Conservation (phyloP, 1,284 basidiomycete genomes). For the Ceratobasidium sp. region DNA sequence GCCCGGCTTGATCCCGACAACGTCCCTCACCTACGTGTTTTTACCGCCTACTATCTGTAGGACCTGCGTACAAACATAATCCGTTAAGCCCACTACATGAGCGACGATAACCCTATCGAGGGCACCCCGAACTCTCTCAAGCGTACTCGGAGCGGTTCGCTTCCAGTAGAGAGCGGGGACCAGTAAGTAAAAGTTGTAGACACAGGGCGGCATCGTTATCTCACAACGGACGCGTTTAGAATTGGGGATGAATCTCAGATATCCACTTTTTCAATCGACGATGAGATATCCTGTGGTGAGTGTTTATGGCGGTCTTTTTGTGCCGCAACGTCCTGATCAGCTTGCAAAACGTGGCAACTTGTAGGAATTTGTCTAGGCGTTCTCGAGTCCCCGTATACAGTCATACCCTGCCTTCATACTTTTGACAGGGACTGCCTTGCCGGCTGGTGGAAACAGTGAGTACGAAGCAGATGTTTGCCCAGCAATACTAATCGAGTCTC, state of each 20-base stretch:
- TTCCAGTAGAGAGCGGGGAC: not conserved
- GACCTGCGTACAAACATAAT: no score
- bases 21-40: not conserved
- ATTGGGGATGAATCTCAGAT: constrained; percentile 35
- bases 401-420: constrained; percentile 51
- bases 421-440: constrained; percentile 50
- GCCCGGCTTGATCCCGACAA: constrained; percentile 5
- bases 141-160: constrained; percentile 9
- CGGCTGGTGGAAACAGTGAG: constrained; percentile 51
- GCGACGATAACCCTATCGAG: not conserved
- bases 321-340: not conserved
- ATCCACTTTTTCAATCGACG: constrained; percentile 46
- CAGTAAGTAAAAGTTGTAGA: not conserved
- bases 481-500: no score
- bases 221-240: not conserved
- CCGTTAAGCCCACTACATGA: no score
- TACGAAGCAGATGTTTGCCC: no score
- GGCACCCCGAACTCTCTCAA: constrained; percentile 1
- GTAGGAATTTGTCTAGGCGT: constrained; percentile 50
- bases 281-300: constrained; percentile 49
- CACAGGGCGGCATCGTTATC: not conserved
- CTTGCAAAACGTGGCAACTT: not conserved
- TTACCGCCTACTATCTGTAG: no score
- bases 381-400: constrained; percentile 49
- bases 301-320: not conserved